These are phyloP conservation scores for Rhodotorula kratochvilovae DNA, from an alignment of 768 basidiomycete genomes.

Conservation along the genomic window DNA sequence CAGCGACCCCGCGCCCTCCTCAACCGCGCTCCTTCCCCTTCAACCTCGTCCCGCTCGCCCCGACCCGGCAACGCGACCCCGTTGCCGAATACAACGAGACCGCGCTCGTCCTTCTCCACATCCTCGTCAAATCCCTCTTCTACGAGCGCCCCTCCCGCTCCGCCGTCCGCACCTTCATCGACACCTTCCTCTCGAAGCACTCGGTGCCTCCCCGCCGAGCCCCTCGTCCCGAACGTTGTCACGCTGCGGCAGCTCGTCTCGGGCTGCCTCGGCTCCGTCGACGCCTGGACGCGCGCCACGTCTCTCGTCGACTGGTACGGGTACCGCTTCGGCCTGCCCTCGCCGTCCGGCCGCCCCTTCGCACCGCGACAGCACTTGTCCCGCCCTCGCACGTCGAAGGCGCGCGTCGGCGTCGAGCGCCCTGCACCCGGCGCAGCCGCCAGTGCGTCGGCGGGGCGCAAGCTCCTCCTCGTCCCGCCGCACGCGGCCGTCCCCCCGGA, in stretches of 20 bases:
- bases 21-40: neutral
- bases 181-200: neutral
- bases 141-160: slow-evolving; percentile 42
- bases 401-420: neutral
- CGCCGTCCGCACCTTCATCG: slow-evolving; percentile 11
- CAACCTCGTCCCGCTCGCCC: neutral
- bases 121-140: slow-evolving; percentile 59
- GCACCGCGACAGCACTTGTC: neutral
- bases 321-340: neutral
- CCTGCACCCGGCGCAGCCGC: neutral
- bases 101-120: slow-evolving; percentile 53
- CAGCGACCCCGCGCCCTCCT: neutral
- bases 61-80: neutral
- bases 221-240: neutral
- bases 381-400: neutral
- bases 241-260: slow-evolving; percentile 12
- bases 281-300: neutral
- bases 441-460: neutral
- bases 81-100: slow-evolving; percentile 51
- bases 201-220: neutral
- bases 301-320: slow-evolving; percentile 15
- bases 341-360: neutral
- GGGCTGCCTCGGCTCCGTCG: neutral
- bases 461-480: neutral
- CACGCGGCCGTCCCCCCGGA: slow-evolving; percentile 7